Percentiles rank a stretch among this genome's conserved stretches.
These are phyloP conservation scores for Chlamydomonas sp. DNA, from an alignment of 139 green algal genomes.

Conservation along the genomic window DNA sequence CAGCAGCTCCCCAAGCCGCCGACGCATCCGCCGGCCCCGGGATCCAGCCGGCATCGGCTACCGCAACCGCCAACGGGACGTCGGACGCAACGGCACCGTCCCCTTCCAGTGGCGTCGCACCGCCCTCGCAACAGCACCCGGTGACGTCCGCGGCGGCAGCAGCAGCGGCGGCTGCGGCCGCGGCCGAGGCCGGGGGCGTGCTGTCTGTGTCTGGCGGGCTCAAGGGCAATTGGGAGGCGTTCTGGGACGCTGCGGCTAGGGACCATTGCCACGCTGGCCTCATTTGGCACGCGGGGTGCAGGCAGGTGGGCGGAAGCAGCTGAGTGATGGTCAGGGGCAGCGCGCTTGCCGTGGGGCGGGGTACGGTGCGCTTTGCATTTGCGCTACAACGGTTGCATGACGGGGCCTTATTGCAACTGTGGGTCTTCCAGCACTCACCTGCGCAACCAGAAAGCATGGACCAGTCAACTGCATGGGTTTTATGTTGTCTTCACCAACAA, in stretches of 20 bases:
- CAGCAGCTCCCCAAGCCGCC: neutral
- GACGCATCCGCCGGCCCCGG: neutral
- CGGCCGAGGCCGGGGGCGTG: neutral
- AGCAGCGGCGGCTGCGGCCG: neutral
- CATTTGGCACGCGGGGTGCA: constrained; percentile 28
- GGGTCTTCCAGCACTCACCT: too few species aligned
- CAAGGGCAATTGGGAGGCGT: constrained; percentile 83
- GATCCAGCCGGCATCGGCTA: neutral
- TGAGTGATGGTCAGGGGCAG: too few species aligned
- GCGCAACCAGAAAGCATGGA: too few species aligned
- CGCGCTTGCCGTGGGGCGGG: too few species aligned
- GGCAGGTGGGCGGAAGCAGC: constrained; percentile 2
- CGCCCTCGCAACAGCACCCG: too few species aligned
- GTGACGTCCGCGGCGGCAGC: neutral
- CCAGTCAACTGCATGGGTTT: neutral
- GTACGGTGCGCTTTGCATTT: too few species aligned
- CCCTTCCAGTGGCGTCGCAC: neutral
- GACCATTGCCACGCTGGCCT: constrained; percentile 82
- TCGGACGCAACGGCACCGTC: neutral
- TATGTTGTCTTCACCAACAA: neutral
- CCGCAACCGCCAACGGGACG: neutral
- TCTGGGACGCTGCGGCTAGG: constrained; percentile 73
- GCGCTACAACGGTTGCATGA: too few species aligned
- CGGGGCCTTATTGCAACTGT: too few species aligned
- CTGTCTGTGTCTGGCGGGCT: constrained; percentile 37